Conservation (phyloP, 2,329 filamentous ascomycete species). For the Aspergillus intermedius region DNA sequence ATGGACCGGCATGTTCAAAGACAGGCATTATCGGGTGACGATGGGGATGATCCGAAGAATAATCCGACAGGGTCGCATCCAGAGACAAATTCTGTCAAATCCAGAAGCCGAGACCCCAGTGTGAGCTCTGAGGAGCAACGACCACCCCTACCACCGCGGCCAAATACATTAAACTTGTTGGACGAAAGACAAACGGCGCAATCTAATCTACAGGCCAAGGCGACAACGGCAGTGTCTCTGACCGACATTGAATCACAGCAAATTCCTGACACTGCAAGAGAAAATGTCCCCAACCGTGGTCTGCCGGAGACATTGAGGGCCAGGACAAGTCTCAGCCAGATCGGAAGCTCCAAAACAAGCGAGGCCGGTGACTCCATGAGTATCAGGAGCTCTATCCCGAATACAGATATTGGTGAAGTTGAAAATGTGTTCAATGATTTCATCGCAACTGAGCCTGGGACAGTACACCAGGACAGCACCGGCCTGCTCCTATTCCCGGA, state of each 20-base stretch:
- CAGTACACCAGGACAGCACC: slow-evolving; percentile 33
- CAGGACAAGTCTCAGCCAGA: slow-evolving; percentile 34
- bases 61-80: background rate
- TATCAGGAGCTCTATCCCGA: slow-evolving; percentile 45
- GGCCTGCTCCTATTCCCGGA: slow-evolving; percentile 30
- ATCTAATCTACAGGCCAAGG: slow-evolving; percentile 49
- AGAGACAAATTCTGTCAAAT: slow-evolving; percentile 12
- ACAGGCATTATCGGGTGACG: background rate
- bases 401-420: slow-evolving; percentile 60
- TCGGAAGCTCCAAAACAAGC: slow-evolving; percentile 43
- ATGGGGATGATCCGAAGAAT: background rate
- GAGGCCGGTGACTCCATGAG: slow-evolving; percentile 47
- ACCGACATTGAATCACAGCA: slow-evolving; percentile 73
- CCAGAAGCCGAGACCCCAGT: slow-evolving; percentile 12
- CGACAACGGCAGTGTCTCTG: slow-evolving; percentile 79
- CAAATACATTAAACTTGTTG: slow-evolving; percentile 32
- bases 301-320: slow-evolving; percentile 24
- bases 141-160: slow-evolving; percentile 44
- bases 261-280: slow-evolving; percentile 62
- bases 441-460: slow-evolving; percentile 37
- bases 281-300: slow-evolving; percentile 48
- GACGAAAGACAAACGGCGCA: slow-evolving; percentile 29
- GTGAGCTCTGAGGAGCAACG: slow-evolving; percentile 29
- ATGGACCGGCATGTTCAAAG: background rate
- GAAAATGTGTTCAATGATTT: slow-evolving; percentile 76